A percentile compares a stretch with the other conserved stretches of the same genome.
Conservation (phyloP, 2,329 filamentous ascomycete species). For the Aureobasidium sp. region DNA sequence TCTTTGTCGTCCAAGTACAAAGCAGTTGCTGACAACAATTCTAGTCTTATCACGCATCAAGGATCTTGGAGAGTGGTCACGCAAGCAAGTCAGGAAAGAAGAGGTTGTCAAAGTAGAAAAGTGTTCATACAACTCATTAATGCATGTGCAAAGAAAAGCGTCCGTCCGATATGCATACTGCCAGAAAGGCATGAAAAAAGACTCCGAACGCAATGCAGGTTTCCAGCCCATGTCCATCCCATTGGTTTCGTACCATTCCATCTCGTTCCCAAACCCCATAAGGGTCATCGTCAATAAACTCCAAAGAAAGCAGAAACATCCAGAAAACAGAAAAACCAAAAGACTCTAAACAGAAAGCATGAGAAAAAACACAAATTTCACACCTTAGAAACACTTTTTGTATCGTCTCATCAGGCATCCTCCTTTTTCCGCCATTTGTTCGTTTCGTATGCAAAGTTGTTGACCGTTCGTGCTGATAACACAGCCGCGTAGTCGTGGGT, state of each 20-base stretch:
- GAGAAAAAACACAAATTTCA: background rate
- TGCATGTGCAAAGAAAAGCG: background rate
- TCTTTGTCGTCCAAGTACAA: background rate
- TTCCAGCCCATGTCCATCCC: background rate
- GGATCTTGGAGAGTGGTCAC: background rate
- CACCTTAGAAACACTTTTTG: conserved; percentile 10
- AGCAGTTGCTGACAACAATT: background rate
- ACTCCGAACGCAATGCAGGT: conserved; percentile 1
- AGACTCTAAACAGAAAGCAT: background rate
- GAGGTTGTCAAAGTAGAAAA: background rate
- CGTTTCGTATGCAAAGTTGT: conserved; percentile 6
- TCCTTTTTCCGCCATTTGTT: conserved; percentile 6
- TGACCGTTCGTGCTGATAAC: background rate
- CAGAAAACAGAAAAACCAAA: background rate
- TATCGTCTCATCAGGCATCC: background rate
- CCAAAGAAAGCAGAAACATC: background rate
- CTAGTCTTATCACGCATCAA: background rate
- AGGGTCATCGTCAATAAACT: background rate
- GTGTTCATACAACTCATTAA: conserved; percentile 9
- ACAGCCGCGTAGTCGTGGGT: conserved; percentile 10
- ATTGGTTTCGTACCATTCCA: background rate
- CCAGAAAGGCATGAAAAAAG: background rate
- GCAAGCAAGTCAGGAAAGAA: background rate
- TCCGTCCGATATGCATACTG: conserved; percentile 5
- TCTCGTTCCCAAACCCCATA: background rate